Conservation (phyloP, 139 green algal genomes). For the Desmodesmus armatus region DNA sequence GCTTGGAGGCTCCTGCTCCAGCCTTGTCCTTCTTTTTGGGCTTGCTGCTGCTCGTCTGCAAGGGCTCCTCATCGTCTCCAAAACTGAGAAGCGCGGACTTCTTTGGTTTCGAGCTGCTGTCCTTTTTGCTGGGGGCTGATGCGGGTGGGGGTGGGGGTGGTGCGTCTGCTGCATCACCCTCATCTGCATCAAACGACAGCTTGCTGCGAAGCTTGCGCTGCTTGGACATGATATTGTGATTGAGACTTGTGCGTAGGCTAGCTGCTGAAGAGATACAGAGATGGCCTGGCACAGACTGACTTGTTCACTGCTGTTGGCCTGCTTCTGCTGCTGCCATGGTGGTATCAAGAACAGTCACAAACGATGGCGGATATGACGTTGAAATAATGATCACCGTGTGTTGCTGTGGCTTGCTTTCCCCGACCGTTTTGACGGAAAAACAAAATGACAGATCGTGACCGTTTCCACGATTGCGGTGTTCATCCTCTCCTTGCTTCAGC, state of each 20-base stretch:
- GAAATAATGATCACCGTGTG: no score
- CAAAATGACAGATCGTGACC: no score
- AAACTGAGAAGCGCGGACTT: constrained; percentile 58
- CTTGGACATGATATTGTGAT: constrained; percentile 37
- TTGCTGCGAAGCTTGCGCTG: constrained; percentile 61
- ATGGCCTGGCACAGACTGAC: neutral
- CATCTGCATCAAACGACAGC: constrained; percentile 46
- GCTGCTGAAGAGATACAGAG: no score
- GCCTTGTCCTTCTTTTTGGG: constrained; percentile 30
- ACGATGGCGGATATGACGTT: neutral
- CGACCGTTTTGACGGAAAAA: no score
- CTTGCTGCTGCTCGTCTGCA: neutral
- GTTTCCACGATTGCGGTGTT: no score
- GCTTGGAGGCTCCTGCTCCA: no score
- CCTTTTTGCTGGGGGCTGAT: constrained; percentile 9
- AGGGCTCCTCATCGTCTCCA: constrained; percentile 51
- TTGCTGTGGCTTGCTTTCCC: no score
- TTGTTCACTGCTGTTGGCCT: neutral
- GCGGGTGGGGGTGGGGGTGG: constrained; percentile 7
- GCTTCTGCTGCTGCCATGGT: neutral
- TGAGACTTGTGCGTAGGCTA: no score
- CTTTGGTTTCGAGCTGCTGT: constrained; percentile 40
- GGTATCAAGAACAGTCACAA: neutral
- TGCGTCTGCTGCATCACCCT: constrained; percentile 19
- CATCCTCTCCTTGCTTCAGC: no score